Percentiles rank a stretch among this genome's conserved stretches.
Evolutionary conservation across 2,329 filamentous ascomycete species (phyloP).

Genomic region (Stylonectria norvegica): DNA sequence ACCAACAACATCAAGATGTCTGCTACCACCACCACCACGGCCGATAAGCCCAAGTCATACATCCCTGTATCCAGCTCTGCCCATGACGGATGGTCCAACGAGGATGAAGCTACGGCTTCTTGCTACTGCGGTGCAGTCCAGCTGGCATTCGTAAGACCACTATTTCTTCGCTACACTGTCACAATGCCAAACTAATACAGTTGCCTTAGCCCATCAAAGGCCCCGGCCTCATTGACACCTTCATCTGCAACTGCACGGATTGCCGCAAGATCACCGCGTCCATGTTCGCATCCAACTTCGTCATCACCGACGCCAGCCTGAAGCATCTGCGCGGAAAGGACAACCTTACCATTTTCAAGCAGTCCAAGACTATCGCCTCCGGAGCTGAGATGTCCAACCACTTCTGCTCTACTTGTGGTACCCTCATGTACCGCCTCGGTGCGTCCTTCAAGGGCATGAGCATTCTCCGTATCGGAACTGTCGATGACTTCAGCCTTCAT

Average conservation of each 20-base stretch:
- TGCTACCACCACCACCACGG: no score
- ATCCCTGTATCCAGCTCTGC: slow-evolving; percentile 38
- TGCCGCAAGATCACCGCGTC: slow-evolving; percentile 61
- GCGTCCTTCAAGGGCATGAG: slow-evolving; percentile 41
- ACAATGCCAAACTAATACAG: no score
- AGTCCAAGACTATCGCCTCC: slow-evolving; percentile 45
- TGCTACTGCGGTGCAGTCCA: slow-evolving; percentile 58
- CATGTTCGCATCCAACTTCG: slow-evolving; percentile 60
- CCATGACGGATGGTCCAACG: slow-evolving; percentile 43
- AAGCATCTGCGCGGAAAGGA: slow-evolving; percentile 50
- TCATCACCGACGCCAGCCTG: slow-evolving; percentile 42
- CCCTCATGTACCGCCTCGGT: slow-evolving; percentile 55
- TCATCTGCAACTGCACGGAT: slow-evolving; percentile 59
- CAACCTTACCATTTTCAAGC: slow-evolving; percentile 44
- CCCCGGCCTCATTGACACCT: slow-evolving; percentile 45
- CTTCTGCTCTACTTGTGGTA: slow-evolving; percentile 59
- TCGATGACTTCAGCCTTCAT: slow-evolving; percentile 58
- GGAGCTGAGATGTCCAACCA: slow-evolving; percentile 56
- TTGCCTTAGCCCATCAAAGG: slow-evolving; percentile 40
- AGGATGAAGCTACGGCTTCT: slow-evolving; percentile 51
- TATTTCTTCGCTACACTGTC: not conserved
- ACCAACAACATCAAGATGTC: no score
- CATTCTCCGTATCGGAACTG: slow-evolving; percentile 55
- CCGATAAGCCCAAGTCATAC: not conserved
- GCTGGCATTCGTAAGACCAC: slow-evolving; percentile 45